Conservation (phyloP, 306 rosid species). For the Cucurbita pepo region DNA sequence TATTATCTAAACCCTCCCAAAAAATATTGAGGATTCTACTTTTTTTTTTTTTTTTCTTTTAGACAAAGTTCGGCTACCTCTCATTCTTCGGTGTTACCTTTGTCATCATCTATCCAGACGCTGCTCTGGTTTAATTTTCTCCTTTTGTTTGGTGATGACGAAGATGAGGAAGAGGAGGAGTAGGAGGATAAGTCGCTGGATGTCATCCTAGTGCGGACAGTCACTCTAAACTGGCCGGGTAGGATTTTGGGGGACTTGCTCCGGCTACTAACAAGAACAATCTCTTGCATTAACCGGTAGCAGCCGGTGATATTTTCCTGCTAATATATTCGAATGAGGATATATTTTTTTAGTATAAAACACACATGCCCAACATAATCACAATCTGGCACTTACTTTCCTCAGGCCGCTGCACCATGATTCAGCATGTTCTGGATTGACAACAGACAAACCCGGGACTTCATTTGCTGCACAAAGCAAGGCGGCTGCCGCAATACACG, state of each 20-base stretch:
- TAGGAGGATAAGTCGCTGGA: constrained; percentile 32
- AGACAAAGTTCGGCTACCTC: constrained; percentile 26
- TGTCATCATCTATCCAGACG: constrained; percentile 70
- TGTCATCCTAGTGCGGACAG: constrained; percentile 31
- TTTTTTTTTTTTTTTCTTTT: neutral
- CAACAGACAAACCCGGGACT: constrained; percentile 59
- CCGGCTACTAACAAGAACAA: constrained; percentile 28
- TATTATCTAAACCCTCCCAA: constrained; percentile 35
- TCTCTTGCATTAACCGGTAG: constrained; percentile 66
- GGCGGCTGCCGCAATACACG: constrained; percentile 92
- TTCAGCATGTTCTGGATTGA: constrained; percentile 68
- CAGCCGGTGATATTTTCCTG: constrained; percentile 79
- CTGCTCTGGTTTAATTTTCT: constrained; percentile 54
- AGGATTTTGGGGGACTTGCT: constrained; percentile 33
- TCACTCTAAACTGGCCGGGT: constrained; percentile 51
- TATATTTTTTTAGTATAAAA: neutral
- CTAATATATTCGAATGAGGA: constrained; percentile 8
- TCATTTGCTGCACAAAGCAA: constrained; percentile 73
- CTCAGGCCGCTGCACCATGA: constrained; percentile 87
- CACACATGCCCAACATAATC: neutral
- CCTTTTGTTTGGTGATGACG: constrained; percentile 45
- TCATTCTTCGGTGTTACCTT: constrained; percentile 35
- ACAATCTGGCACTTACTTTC: constrained; percentile 48
- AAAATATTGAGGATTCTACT: constrained; percentile 40
- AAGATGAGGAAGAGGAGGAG: constrained; percentile 31